Conservation (phyloP, 495 filamentous ascomycete species). For the Hypoxylon rickii region DNA sequence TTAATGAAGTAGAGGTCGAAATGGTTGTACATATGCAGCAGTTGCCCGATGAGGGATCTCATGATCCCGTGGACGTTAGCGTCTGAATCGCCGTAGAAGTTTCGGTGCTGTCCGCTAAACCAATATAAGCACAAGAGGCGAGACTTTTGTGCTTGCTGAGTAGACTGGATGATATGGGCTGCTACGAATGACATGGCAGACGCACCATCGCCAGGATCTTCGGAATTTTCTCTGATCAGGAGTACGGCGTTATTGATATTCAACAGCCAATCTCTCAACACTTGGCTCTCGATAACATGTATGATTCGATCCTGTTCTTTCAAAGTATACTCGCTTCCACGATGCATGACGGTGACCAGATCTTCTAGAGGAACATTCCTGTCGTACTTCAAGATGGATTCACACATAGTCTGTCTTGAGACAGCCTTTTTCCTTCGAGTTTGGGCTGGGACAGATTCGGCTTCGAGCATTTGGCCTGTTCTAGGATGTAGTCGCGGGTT, state of each 20-base stretch:
- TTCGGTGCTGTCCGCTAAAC: constrained; percentile 6
- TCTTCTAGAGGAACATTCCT: not conserved
- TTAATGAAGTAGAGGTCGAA: constrained; percentile 16
- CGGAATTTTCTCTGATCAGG: not conserved
- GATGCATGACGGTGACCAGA: constrained; percentile 2
- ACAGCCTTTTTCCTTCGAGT: not conserved
- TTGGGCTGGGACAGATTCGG: not conserved
- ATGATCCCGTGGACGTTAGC: constrained; percentile 12
- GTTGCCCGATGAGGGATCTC: constrained; percentile 13
- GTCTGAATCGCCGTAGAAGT: constrained; percentile 1
- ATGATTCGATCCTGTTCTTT: constrained; percentile 8
- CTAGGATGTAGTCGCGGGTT: not conserved
- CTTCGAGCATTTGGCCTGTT: not conserved
- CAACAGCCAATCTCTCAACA: constrained; percentile 1
- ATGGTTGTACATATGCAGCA: not conserved
- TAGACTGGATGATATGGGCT: constrained; percentile 9
- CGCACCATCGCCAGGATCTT: not conserved
- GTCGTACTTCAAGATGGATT: constrained; percentile 7
- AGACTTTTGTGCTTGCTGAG: constrained; percentile 2
- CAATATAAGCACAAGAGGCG: constrained; percentile 1
- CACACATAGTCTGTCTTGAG: constrained; percentile 9
- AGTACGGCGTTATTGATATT: constrained; percentile 3
- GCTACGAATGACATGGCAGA: constrained; percentile 8
- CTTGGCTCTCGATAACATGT: constrained; percentile 3
- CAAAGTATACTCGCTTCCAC: constrained; percentile 3